Percentiles rank a stretch among this genome's conserved stretches.
Conservation (phyloP, 441 rosid species). For the Euphorbia corollata region DNA sequence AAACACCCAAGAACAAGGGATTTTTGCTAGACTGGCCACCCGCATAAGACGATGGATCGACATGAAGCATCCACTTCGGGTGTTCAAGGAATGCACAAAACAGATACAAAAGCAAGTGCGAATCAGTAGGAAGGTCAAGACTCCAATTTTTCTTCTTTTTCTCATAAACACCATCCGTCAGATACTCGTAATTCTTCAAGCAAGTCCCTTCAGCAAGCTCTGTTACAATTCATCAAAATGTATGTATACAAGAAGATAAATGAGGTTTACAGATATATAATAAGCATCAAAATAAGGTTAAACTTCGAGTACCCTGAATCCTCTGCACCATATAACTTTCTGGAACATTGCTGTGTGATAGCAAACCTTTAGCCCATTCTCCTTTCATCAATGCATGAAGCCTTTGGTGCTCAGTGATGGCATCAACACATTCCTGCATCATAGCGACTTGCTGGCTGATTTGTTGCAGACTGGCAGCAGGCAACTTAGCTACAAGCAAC, state of each 20-base stretch:
- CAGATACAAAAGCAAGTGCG: conserved; percentile 75
- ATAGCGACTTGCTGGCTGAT: conserved; percentile 52
- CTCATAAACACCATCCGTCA: conserved; percentile 54
- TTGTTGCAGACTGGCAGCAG: conserved; percentile 47
- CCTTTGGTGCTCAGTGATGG: conserved; percentile 85
- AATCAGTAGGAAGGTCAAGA: conserved; percentile 77
- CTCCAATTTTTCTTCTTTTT: conserved; percentile 65
- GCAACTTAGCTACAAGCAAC: conserved; percentile 49
- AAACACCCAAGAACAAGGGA: conserved; percentile 70
- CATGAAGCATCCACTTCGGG: conserved; percentile 97
- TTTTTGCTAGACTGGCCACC: conserved; percentile 81
- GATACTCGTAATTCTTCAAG: conserved; percentile 77
- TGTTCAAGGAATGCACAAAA: conserved; percentile 92
- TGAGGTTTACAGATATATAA: conserved; percentile 3
- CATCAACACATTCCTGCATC: conserved; percentile 85
- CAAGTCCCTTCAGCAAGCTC: conserved; percentile 96
- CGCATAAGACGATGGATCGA: conserved; percentile 77
- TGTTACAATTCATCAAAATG: conserved; percentile 23
- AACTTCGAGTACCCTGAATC: conserved; percentile 46
- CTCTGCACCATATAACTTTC: conserved; percentile 71
- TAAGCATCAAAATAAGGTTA: conserved; percentile 1
- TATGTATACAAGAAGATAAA: not conserved
- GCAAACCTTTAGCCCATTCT: conserved; percentile 85
- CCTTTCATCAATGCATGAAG: conserved; percentile 85
- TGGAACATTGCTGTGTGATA: conserved; percentile 63